phyloP scores from a whole-genome alignment of 2,329 filamentous ascomycete genomes.

The Tolypocladium cylindrosporum region DNA sequence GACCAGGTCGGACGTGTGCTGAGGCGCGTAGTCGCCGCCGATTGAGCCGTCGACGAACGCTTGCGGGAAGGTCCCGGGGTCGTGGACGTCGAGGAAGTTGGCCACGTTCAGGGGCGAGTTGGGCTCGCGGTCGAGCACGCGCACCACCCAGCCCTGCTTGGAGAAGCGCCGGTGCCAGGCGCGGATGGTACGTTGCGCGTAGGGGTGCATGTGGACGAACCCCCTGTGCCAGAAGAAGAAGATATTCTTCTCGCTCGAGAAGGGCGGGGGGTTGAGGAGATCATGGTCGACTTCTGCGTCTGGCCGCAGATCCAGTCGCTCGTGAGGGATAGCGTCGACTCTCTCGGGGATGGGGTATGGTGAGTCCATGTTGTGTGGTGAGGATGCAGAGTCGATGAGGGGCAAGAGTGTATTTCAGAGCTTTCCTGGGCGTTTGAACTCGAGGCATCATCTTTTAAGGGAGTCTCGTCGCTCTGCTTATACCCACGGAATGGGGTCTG shows the following conservation, averaged over 20 bases:
- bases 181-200: slow-evolving; percentile 41
- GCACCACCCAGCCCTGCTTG: slow-evolving; percentile 40
- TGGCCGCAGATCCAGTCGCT: slow-evolving; percentile 32
- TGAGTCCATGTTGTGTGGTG: background rate
- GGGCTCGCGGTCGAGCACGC: slow-evolving; percentile 35
- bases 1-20: slow-evolving; percentile 49
- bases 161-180: slow-evolving; percentile 44
- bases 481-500: too few relatives aligned
- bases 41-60: slow-evolving; percentile 40
- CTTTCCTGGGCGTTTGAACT: background rate
- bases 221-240: slow-evolving; percentile 51
- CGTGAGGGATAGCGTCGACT: slow-evolving; percentile 26
- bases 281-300: slow-evolving; percentile 34
- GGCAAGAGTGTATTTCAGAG: background rate
- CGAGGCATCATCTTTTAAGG: background rate
- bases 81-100: slow-evolving; percentile 35
- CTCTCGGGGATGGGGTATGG: slow-evolving; percentile 16
- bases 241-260: slow-evolving; percentile 38
- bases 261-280: slow-evolving; percentile 26
- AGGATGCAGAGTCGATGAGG: background rate
- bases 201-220: slow-evolving; percentile 36
- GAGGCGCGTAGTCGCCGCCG: slow-evolving; percentile 36
- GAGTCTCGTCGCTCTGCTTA: too few relatives aligned
- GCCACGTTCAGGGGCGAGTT: slow-evolving; percentile 36
- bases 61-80: slow-evolving; percentile 32